Percentiles rank a stretch among this genome's conserved stretches.
These are phyloP conservation scores for Stylonectria norvegica DNA, from an alignment of 2,329 filamentous ascomycete species.

Conservation along the genomic window DNA sequence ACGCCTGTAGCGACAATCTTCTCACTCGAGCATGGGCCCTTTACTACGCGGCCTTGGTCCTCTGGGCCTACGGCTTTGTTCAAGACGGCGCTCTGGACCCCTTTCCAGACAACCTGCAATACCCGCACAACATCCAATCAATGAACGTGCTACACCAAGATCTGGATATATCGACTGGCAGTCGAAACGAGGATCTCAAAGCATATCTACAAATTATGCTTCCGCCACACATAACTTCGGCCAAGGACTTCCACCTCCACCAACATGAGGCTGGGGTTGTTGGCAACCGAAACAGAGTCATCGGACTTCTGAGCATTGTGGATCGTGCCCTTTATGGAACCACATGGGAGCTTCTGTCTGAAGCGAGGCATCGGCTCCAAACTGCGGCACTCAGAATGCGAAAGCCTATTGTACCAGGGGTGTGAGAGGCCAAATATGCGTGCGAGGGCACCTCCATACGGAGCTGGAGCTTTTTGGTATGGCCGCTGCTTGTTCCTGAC, in stretches of 20 bases:
- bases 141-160: too few relatives aligned
- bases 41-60: constrained; percentile 26
- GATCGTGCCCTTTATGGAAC: constrained; percentile 25
- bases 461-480: too few relatives aligned
- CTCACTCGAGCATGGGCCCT: constrained; percentile 25
- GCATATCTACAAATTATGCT: constrained; percentile 29
- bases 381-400: constrained; percentile 29
- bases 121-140: too few relatives aligned
- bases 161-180: too few relatives aligned
- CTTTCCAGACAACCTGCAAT: constrained; percentile 25
- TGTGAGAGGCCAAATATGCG: too few relatives aligned
- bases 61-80: constrained; percentile 28
- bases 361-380: constrained; percentile 23
- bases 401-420: constrained; percentile 20
- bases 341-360: constrained; percentile 24
- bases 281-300: constrained; percentile 26
- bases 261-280: constrained; percentile 28
- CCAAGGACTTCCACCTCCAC: constrained; percentile 27
- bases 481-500: too few relatives aligned
- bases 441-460: too few relatives aligned
- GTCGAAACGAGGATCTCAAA: constrained; percentile 25
- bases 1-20: constrained; percentile 24
- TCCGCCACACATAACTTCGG: constrained; percentile 26
- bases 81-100: constrained; percentile 27
- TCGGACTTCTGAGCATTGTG: constrained; percentile 24